Evolutionary conservation across 495 filamentous ascomycete species (phyloP).

Genomic region (Neurospora pannonica): DNA sequence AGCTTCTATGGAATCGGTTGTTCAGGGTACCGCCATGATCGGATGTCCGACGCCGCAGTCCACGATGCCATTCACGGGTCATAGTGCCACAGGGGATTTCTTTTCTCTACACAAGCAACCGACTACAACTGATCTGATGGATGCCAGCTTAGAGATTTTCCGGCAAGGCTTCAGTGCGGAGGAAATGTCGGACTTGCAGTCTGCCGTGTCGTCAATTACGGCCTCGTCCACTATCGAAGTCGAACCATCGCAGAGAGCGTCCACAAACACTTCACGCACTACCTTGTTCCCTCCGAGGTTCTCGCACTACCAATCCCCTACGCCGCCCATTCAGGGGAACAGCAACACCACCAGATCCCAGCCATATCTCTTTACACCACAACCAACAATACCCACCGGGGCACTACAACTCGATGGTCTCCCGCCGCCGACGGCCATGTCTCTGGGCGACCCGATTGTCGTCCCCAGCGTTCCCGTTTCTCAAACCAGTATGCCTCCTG

Average conservation of each 20-base stretch:
- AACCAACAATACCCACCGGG: constrained; percentile 2
- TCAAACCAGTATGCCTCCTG: constrained; percentile 1
- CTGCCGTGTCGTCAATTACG: constrained; percentile 15
- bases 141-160: constrained; percentile 16
- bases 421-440: constrained; percentile 9
- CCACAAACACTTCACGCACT: constrained; percentile 22
- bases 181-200: constrained; percentile 12
- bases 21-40: constrained; percentile 7
- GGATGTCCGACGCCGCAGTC: constrained; percentile 1
- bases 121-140: background rate
- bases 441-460: constrained; percentile 14
- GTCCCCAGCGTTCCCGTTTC: constrained; percentile 1
- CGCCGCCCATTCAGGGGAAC: background rate
- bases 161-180: constrained; percentile 12
- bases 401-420: constrained; percentile 1
- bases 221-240: constrained; percentile 13
- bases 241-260: constrained; percentile 8
- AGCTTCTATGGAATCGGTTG: constrained; percentile 4
- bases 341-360: background rate
- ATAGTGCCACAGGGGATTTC: constrained; percentile 2
- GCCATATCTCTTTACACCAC: constrained; percentile 14
- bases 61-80: constrained; percentile 5
- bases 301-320: constrained; percentile 3
- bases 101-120: constrained; percentile 8
- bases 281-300: constrained; percentile 14